Base-by-base conservation (phyloP, 2,329 filamentous ascomycete species). In the Endoconidiophora polonica region DNA sequence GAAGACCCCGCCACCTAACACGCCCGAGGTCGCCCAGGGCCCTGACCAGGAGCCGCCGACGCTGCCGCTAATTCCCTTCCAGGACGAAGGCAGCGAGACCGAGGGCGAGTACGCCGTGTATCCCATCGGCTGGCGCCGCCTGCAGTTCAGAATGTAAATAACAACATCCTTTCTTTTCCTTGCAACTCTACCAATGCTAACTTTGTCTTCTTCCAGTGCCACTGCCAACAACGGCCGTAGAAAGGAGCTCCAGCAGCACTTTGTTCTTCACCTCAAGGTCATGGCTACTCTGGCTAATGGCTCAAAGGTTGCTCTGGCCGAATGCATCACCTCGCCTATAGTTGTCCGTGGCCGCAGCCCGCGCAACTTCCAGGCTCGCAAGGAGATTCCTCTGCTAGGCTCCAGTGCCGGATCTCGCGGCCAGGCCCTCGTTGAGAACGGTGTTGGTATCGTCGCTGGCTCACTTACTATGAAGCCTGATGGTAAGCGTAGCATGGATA, bases 181-280 rank as follows among this genome's bases (percentile, higher is more conserved):
- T 23, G 23, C 33, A 10, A 20, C 52, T 46, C 57, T 60, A 57
- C 46, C 44, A 24, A 18, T 20, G 20, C 23, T 33, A 33, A 33
- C 26, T 10, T 33, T 33, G 26, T 10, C 26, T 33, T 33, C 26
- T n/a, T 22, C 38, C 52, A 78, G 90, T 62, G 90, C 90, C 16
- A 96, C 90, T 6, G 90, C 90, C 51, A 96, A 96, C 66, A 96
- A 96, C 62, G 90, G 90, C 9, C 79, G 90, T 54, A 75, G 90
- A 55, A 94, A 94, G 67, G 90, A 96, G 63, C 74, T 96, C 43
- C 90, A 96, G 62, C 90, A 96, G 61, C 90, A 96, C 66, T 96
- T 96, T 63, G 80, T 94, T 9, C 73, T 96, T 52, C 82, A 87
- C 55, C 69, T 96, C 47, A 94, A 90, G 63, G 81, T 94, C 7